These are phyloP conservation scores for Dacryopinax spathularia DNA, from an alignment of 768 basidiomycete species.

Conservation along the genomic window DNA sequence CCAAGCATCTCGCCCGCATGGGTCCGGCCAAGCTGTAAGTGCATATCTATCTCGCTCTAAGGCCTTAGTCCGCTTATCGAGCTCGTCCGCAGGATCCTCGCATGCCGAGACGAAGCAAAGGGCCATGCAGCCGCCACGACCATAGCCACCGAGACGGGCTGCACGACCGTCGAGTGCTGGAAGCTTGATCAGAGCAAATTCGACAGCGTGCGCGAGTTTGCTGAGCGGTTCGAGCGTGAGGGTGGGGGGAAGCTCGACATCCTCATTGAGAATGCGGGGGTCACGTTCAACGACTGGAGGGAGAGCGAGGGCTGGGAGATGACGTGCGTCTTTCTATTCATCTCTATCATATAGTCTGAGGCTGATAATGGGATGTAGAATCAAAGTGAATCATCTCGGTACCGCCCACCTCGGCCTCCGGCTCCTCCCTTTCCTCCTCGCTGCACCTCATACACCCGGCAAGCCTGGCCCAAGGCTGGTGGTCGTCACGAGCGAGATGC, in stretches of 20 bases:
- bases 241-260: constrained; percentile 27
- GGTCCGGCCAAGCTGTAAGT: constrained; percentile 21
- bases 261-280: constrained; percentile 33
- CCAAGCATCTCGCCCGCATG: constrained; percentile 24
- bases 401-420: constrained; percentile 29
- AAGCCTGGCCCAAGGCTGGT: constrained; percentile 28
- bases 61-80: too few species aligned
- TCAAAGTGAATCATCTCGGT: constrained; percentile 37
- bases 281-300: constrained; percentile 12
- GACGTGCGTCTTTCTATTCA: constrained; percentile 22
- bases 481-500: constrained; percentile 32
- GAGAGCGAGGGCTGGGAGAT: constrained; percentile 36
- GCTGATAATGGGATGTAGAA: constrained; percentile 18
- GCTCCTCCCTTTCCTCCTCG: constrained; percentile 31
- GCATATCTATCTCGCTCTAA: too few species aligned
- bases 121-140: neutral
- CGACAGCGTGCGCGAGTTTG: constrained; percentile 30
- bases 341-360: neutral
- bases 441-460: constrained; percentile 23
- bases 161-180: constrained; percentile 27
- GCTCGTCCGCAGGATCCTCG: constrained; percentile 7
- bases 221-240: constrained; percentile 21
- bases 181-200: constrained; percentile 31
- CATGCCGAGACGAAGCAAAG: neutral
- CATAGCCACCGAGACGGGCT: constrained; percentile 19